Evolutionary conservation across 2,329 filamentous ascomycete species (phyloP).

Genomic region (Cytospora piceae): DNA sequence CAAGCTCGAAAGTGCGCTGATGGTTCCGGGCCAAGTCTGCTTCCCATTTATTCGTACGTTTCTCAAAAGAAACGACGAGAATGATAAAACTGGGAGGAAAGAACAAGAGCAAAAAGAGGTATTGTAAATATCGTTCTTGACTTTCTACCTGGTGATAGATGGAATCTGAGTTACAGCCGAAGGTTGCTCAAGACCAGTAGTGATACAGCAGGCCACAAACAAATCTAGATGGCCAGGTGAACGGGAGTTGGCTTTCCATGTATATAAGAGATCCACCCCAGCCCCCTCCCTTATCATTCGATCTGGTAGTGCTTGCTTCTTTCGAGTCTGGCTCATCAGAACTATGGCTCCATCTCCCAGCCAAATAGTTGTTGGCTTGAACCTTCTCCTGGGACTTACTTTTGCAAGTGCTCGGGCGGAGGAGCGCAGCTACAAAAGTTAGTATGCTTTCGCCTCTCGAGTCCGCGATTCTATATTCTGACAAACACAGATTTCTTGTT

Average conservation of each 20-base stretch:
- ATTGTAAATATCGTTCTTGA: neutral
- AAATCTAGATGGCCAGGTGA: neutral
- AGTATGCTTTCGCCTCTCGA: neutral
- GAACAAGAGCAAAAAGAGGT: no score
- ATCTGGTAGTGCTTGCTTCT: neutral
- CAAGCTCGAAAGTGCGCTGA: no score
- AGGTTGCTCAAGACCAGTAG: neutral
- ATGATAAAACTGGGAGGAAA: no score
- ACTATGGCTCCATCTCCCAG: neutral
- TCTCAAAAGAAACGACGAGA: no score
- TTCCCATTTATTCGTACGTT: no score
- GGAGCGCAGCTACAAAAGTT: neutral
- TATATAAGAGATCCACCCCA: neutral
- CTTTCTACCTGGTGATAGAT: neutral
- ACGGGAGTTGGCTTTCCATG: neutral
- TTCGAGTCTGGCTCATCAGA: no score
- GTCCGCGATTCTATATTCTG: neutral
- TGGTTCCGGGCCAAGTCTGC: no score
- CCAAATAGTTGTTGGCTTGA: neutral
- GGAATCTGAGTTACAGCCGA: neutral
- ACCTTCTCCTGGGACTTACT: neutral
- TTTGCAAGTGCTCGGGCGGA: neutral
- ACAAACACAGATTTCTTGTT: neutral
- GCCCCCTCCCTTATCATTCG: neutral
- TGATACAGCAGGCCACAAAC: neutral